phyloP scores from a whole-genome alignment of 306 rosid species.

The Cicer arietinum region DNA sequence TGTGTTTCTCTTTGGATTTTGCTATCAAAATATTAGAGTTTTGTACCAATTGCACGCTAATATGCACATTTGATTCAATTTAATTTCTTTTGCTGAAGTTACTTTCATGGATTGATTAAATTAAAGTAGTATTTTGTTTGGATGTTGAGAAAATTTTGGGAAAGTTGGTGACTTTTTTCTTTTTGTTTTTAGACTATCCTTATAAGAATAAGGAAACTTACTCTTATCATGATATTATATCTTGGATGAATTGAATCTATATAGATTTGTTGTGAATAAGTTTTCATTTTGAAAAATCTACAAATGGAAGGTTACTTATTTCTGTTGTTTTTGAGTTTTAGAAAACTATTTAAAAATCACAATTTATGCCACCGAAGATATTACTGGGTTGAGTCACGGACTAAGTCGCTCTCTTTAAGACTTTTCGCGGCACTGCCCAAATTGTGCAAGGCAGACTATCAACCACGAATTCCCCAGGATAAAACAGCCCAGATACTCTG shows the following conservation, averaged over 20 bases:
- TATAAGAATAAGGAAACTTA: neutral
- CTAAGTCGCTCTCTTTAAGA: too few relatives aligned
- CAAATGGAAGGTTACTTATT: neutral
- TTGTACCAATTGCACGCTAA: too few relatives aligned
- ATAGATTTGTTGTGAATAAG: constrained; percentile 2
- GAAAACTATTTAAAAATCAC: too few relatives aligned
- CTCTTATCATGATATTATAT: constrained; percentile 24
- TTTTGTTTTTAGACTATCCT: neutral
- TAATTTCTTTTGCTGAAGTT: constrained; percentile 5
- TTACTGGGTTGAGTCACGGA: too few relatives aligned
- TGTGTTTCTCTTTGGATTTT: too few relatives aligned
- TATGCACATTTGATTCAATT: constrained; percentile 2
- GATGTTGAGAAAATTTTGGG: constrained; percentile 40
- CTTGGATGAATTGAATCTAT: constrained; percentile 20
- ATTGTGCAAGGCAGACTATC: too few relatives aligned
- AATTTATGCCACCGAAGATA: too few relatives aligned
- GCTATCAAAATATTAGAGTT: too few relatives aligned
- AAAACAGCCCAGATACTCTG: too few relatives aligned
- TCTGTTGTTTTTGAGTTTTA: neutral
- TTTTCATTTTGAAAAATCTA: neutral
- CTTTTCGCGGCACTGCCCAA: too few relatives aligned
- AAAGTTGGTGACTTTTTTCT: constrained; percentile 23
- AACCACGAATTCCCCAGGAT: too few relatives aligned
- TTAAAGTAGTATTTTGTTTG: constrained; percentile 40
- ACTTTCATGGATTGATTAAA: constrained; percentile 14